These are phyloP conservation scores for Flueggea neowawraea DNA, from an alignment of 441 rosid species.

Conservation along the genomic window DNA sequence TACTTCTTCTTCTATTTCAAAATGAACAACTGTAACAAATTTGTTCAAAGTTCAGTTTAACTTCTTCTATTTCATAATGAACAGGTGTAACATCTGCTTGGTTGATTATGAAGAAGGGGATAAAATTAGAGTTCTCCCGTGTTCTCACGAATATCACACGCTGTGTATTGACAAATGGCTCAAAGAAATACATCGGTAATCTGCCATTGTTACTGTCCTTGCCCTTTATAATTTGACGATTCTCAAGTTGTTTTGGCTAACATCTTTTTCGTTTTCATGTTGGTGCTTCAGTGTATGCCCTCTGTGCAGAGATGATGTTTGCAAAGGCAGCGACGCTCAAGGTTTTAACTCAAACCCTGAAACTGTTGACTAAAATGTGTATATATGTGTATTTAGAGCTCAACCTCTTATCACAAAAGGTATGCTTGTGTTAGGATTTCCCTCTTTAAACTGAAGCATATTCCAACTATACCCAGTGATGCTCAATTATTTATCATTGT, in stretches of 20 bases:
- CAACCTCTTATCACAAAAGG: no score
- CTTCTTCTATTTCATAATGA: background rate
- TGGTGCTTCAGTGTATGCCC: conserved; percentile 51
- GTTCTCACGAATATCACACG: conserved; percentile 74
- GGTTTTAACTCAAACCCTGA: conserved; percentile 27
- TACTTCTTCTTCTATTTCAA: no score
- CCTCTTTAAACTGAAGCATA: no score
- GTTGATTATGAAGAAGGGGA: conserved; percentile 68
- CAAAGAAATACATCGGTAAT: conserved; percentile 65
- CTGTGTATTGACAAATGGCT: conserved; percentile 76
- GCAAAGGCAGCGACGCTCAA: conserved; percentile 24
- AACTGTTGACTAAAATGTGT: conserved; percentile 22
- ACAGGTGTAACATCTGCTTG: conserved; percentile 68
- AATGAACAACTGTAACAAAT: background rate
- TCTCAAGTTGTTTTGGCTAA: background rate
- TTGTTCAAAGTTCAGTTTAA: background rate
- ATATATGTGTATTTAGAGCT: background rate
- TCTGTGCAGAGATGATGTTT: conserved; percentile 60
- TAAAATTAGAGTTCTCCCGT: conserved; percentile 63
- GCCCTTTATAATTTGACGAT: background rate
- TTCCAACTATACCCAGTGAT: no score
- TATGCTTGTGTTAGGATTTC: no score
- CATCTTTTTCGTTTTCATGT: background rate
- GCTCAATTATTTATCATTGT: no score
- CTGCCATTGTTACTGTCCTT: background rate